Base-by-base conservation (phyloP, 2,329 filamentous ascomycete species). In the Sclerotinia trifoliorum region DNA sequence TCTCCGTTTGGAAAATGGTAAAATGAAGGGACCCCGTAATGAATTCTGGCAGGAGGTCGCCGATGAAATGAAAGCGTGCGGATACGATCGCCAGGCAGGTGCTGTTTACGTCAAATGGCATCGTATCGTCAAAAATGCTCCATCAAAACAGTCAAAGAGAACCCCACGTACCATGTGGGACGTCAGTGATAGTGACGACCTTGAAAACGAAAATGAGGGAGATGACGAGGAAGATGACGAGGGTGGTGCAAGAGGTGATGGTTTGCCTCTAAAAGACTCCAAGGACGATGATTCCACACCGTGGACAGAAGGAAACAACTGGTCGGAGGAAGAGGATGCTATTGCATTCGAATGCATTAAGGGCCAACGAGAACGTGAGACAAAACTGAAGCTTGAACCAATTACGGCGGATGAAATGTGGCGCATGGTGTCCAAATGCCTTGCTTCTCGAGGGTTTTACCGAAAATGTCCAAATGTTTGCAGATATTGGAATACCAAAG, bases 281-380 rank as follows among this genome's bases (percentile, higher is more conserved):
- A 11, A 32, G 11, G 44, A 49, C 7, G 6, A 24, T 24, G 26
- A 17, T 17, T 24, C 6, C 6, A 62, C 13, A 62, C 60, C 46
- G n/a, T 62, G 60, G 60, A 19, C 15, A 6, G 5, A 8, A 51
- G 60, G 60, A 62, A 51, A 49, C 46, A 62, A 39, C 32, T 62
- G 60, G 60, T 51, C 46, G 2, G 60, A 62, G 24, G 29, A 62
- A 51, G 60, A 62, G 60, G 11, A 35, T 19, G n/a, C 32, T n/a
- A 13, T 62, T 62, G 60, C 46, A 39, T 62, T 39, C n/a, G 15
- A 51, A 39, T 62, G 60, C n/a, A 62, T 62, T 19, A 62, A 62
- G 24, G 19, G n/a, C 5, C 60, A 62, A 13, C 60, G 60, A 39
- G 60, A 62, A n/a, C 49, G n/a, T 39, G 60, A 62, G 60, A 26